phyloP scores from a whole-genome alignment of 1,284 basidiomycete species.

The Moniliophthora roreri region DNA sequence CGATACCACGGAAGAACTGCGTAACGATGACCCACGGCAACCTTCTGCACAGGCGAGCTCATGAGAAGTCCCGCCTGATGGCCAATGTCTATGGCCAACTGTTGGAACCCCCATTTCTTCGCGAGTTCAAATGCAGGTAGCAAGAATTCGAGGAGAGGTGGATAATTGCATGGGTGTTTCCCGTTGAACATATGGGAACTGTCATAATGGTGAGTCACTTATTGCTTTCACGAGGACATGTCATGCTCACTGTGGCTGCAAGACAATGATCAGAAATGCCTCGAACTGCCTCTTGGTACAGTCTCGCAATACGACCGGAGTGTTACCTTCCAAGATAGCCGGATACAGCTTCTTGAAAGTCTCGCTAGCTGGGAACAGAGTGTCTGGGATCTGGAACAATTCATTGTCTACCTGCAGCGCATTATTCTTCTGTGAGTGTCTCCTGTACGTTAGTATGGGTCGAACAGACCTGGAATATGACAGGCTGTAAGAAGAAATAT shows the following conservation, averaged over 20 bases:
- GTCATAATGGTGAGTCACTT: background rate
- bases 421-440: background rate
- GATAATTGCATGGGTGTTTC: background rate
- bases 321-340: background rate
- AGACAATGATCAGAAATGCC: background rate
- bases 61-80: background rate
- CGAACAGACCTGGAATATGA: background rate
- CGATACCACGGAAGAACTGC: background rate
- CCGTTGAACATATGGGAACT: background rate
- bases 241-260: background rate
- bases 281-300: background rate
- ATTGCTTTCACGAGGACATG: background rate
- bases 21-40: background rate
- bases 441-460: too few species aligned
- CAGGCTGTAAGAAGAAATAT: background rate
- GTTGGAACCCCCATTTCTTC: background rate
- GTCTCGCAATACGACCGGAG: background rate
- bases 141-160: background rate
- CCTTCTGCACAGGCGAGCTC: background rate
- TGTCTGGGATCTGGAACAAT: background rate
- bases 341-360: background rate
- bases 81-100: background rate
- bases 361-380: background rate
- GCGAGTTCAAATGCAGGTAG: background rate
- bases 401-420: slow-evolving; percentile 1